A percentile compares a stretch with the other conserved stretches of the same genome.
phyloP scores from a whole-genome alignment of 2,329 filamentous ascomycete species.

The Colletotrichum horii region DNA sequence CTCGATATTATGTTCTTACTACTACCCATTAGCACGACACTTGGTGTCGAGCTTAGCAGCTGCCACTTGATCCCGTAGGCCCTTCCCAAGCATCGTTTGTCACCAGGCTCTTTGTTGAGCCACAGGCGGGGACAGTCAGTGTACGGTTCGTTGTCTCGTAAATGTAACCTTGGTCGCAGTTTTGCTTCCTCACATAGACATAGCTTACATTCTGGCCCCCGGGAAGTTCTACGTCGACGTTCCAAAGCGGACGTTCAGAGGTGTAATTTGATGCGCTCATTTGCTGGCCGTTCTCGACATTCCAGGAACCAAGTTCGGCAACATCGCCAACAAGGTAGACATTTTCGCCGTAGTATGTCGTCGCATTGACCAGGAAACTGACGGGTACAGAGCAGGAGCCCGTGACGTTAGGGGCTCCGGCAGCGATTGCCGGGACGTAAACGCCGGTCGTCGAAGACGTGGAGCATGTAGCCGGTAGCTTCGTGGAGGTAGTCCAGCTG shows the following conservation, averaged over 20 bases:
- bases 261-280: constrained; percentile 49
- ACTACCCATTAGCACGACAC: not conserved
- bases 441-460: constrained; percentile 27
- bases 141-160: constrained; percentile 50
- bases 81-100: constrained; percentile 45
- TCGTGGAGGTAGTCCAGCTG: constrained; percentile 28
- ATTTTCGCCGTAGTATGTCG: constrained; percentile 53
- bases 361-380: constrained; percentile 50
- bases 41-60: not conserved
- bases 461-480: constrained; percentile 32
- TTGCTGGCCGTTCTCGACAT: constrained; percentile 39
- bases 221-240: constrained; percentile 40
- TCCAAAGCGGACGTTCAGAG: constrained; percentile 47
- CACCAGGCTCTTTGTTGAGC: constrained; percentile 27
- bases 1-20: no score
- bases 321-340: constrained; percentile 49
- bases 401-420: constrained; percentile 38
- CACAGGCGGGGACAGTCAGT: constrained; percentile 42
- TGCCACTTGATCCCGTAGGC: constrained; percentile 29
- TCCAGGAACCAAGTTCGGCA: constrained; percentile 47
- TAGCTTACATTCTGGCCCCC: constrained; percentile 49
- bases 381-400: constrained; percentile 38
- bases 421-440: constrained; percentile 38
- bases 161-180: constrained; percentile 45
- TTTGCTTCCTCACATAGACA: constrained; percentile 49